Evolutionary conservation across 306 rosid genomes (phyloP), one percentile per base, ranked within the genome.

Genomic region (Trichosanthes truncata): DNA sequence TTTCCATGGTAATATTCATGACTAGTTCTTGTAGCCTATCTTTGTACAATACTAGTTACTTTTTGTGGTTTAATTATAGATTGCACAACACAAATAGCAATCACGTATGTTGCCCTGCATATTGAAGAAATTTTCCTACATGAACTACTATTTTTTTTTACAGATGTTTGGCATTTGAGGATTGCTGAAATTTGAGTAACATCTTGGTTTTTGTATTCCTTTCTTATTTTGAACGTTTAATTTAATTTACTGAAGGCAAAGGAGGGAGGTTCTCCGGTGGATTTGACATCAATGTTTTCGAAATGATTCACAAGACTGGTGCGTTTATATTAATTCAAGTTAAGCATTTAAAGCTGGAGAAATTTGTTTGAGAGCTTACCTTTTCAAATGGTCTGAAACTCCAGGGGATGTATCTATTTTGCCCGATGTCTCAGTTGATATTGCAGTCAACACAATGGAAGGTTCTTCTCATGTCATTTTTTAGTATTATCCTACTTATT

Each of bases 191-290:
- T 46, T 41, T 74, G 26, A 48, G 29, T 26, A 20, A 51, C 29
- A 20, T 79, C 57, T 49, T 76, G 68, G 59, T 29, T 45, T 83
- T 15, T 49, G 3, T 33, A 14, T 23, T 25, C 7, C 9, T 35
- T 18, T 60, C 38, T 55, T 43, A 62, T 79, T 26, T 59, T 7
- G 9, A 49, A 65, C 17, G 7, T 79, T 23, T 48, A 40, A 15
- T 23, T 74, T 67, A 66, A 77, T 80, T 67, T 25, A 76, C 60
- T 84, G 89, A 73, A 96, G 99, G 98, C 80, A 85, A 87, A 81
- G 93, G 94, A 80, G 94, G 98, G 61, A 87, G 85, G 83, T 96
- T 96, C 83, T 96, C 93, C 20, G 99, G 91, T 72, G 99, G 99
- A 9, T 93, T 96, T 79, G 99, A 96, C 78, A 96, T 96, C 83